Percentiles rank a stretch among this genome's conserved stretches.
Evolutionary conservation across 345 rosid species (phyloP).

Genomic region (Citrus medica): DNA sequence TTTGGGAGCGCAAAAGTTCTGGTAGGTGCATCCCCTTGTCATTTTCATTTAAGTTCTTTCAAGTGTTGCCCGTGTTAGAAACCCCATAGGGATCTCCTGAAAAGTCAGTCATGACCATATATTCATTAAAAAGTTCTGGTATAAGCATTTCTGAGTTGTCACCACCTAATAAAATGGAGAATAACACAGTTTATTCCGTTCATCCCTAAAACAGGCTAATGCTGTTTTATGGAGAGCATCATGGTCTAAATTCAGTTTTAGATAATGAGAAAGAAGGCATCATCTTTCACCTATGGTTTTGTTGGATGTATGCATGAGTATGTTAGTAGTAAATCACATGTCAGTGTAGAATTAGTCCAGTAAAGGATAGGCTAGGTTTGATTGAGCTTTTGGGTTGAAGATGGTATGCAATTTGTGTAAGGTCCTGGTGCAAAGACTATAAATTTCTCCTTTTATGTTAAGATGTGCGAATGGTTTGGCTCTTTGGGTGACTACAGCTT

Average conservation of each 20-base stretch:
- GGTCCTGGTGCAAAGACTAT: not conserved
- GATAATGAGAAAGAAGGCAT: not conserved
- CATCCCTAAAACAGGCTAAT: not conserved
- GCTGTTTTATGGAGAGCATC: not conserved
- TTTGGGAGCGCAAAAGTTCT: conserved; percentile 59
- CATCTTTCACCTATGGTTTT: not conserved
- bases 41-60: not conserved
- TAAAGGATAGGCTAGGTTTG: not conserved
- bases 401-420: not conserved
- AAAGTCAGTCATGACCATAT: not conserved
- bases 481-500: not conserved
- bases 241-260: not conserved
- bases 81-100: not conserved
- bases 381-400: not conserved
- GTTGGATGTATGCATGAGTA: not conserved
- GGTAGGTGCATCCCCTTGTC: conserved; percentile 27
- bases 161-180: not conserved
- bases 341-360: not conserved
- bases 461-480: not conserved
- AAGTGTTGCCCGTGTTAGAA: not conserved
- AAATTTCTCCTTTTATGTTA: not conserved
- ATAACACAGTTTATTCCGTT: not conserved
- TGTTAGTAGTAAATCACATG: not conserved
- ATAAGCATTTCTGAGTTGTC: not conserved
- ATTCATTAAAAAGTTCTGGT: not conserved